Base-by-base conservation (phyloP, 1,284 basidiomycete species). In the Apiotrichum brassicae region DNA sequence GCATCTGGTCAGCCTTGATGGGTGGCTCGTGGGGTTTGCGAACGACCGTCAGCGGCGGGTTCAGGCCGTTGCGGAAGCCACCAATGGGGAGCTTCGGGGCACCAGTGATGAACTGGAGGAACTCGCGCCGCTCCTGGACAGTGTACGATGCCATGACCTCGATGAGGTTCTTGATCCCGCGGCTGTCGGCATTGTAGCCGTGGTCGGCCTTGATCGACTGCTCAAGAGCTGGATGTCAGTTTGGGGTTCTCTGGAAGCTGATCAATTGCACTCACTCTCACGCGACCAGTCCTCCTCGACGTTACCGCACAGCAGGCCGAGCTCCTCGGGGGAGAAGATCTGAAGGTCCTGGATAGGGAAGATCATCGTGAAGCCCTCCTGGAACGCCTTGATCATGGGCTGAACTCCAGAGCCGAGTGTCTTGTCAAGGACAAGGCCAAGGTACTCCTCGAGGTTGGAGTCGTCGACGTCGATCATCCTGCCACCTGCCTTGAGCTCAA, bases 141-240 rank as follows among this genome's bases (percentile, higher is more conserved):
- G 87, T 83, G 64, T 88, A 97, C 45, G 81, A 79, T 1, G 87
- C 78, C 83, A 99, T 88, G 61, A 93, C 81, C 50, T 86, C 85
- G 32, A 97, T 75, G 53, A 99, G 78, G 65, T 92, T 84, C 38
- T 84, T 82, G 59, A 98, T 92, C 1, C 91, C 83, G 25, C 83
- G 82, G 66, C 89, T 94, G 69, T 97, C 94, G 19, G 87, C 83
- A 59, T 93, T 93, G 78, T 94, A 97, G 11, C 95, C 95, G 70
- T 99, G 95, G 66, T 99, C 95, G 11, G 95, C 94, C 73, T 97
- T 97, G 73, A 97, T 75, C 6, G 86, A 82, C 65, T 92, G 88
- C 47, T 81, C 82, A 38, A 98, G 78, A n/a, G 91, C 93, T 87
- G 58, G 40, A 37, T 7, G 40, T 43, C 6, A 43, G 36, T 19